phyloP scores from a whole-genome alignment of 495 filamentous ascomycete species.

The Glonium stellatum region DNA sequence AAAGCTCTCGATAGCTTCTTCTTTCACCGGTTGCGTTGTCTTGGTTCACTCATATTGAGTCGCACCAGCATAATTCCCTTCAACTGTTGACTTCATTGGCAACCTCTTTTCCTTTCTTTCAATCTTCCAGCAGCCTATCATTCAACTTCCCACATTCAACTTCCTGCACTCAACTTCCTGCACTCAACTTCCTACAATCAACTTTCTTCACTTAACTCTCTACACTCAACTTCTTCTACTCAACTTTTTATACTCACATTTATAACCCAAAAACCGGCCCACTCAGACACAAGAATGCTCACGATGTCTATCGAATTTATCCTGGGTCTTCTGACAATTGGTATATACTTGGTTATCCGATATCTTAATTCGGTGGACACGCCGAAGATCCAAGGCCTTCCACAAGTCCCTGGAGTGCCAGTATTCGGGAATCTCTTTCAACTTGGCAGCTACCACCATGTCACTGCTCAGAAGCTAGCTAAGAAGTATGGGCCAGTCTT shows the following conservation, averaged over 20 bases:
- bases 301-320: not conserved
- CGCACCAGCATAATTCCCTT: too few species aligned
- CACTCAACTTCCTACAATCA: too few species aligned
- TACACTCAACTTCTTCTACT: too few species aligned
- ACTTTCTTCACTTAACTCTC: too few species aligned
- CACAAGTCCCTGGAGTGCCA: slow-evolving; percentile 57
- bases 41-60: too few species aligned
- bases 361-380: slow-evolving; percentile 44
- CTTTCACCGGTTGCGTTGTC: too few species aligned
- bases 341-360: slow-evolving; percentile 45
- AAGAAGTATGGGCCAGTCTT: slow-evolving; percentile 61
- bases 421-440: slow-evolving; percentile 58
- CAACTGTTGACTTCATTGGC: too few species aligned
- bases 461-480: slow-evolving; percentile 47
- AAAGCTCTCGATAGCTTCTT: too few species aligned
- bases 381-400: slow-evolving; percentile 57
- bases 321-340: not conserved
- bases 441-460: slow-evolving; percentile 51
- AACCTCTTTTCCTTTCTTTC: too few species aligned
- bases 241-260: not conserved
- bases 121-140: too few species aligned
- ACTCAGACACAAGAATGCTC: not conserved
- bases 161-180: too few species aligned
- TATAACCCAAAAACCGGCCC: not conserved
- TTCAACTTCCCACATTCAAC: too few species aligned